Base-by-base conservation (phyloP, 192 early-diverging fungal species). In the Entrophospora sp. region DNA sequence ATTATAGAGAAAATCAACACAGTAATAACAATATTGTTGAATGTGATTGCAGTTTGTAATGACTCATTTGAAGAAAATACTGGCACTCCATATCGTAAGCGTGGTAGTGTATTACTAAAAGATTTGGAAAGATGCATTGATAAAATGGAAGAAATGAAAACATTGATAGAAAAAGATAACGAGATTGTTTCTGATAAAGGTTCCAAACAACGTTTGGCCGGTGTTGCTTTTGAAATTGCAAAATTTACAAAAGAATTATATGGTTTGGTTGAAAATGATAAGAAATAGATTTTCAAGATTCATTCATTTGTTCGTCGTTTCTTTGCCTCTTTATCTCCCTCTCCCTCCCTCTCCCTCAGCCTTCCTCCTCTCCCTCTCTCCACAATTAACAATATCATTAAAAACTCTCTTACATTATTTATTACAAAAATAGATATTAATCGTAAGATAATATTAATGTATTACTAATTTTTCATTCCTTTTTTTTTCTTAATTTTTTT, bases 211-310 rank as follows among this genome's bases (percentile, higher is more conserved):
- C 75, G 87, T 56, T 75, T 97, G 53, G 91, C 91, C 3, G 86
- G 84, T 44, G 89, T 87, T 1, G 76, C 85, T 40, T 92, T 92
- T 77, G 92, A 97, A 64, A 90, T 97, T 70, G 93, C 91, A 22
- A 91, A 90, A 76, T 87, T 77, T 68, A 91, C 90, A 40, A 92
- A 93, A 70, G 89, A 89, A 28, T 75, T 96, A 20, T 82, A 93
- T 46, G 79, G 79, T 55, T 77, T 93, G 60, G 71, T 76, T 27
- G 65, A 72, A 61, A 46, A 46, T 0, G 44, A 46, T 46, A 22
- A 20, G 6, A 8, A 46, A 22, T 2, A 9, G 24, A 13, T 20
- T 13, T 13, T 9, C n/a, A 20, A 46, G 9, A 8, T 46, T 46
- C n/a, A n/a, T n/a, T n/a, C n/a, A n/a, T n/a, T n/a, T n/a, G n/a